Evolutionary conservation across 495 filamentous ascomycete species (phyloP).

Genomic region (Neurospora sp.): DNA sequence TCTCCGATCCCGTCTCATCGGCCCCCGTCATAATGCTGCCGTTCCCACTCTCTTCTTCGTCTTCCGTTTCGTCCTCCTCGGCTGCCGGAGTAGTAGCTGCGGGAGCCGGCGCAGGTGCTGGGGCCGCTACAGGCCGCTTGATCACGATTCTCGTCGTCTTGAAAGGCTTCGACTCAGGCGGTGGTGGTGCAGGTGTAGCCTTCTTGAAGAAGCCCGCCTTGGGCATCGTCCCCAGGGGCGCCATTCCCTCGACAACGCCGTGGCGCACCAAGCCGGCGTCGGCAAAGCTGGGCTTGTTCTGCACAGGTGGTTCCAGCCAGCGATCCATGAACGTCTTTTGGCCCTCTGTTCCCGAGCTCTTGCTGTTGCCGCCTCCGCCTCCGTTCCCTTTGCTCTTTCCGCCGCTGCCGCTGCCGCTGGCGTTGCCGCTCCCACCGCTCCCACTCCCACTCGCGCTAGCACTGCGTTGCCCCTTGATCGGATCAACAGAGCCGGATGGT

Average conservation of each 20-base stretch:
- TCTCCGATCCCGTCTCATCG: conserved; percentile 11
- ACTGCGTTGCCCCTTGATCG: conserved; percentile 12
- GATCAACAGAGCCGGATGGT: conserved; percentile 25
- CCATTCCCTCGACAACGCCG: conserved; percentile 61
- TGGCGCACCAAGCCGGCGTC: conserved; percentile 53
- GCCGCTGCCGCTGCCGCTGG: background rate
- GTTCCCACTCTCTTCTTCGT: conserved; percentile 15
- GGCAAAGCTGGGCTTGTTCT: conserved; percentile 58
- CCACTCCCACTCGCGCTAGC: background rate
- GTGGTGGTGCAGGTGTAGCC: conserved; percentile 11
- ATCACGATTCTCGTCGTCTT: conserved; percentile 27
- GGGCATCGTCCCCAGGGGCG: conserved; percentile 54
- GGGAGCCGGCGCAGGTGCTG: conserved; percentile 4
- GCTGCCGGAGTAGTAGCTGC: conserved; percentile 6
- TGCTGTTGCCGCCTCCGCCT: conserved; percentile 6
- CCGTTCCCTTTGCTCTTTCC: background rate
- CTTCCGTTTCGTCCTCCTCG: conserved; percentile 24
- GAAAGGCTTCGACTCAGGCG: conserved; percentile 5
- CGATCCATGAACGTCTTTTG: conserved; percentile 35
- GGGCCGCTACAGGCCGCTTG: conserved; percentile 18
- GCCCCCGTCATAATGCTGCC: conserved; percentile 1
- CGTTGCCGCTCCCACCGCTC: background rate
- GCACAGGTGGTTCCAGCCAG: conserved; percentile 64
- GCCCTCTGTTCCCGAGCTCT: conserved; percentile 20
- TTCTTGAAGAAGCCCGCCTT: conserved; percentile 38